These are phyloP conservation scores for Russula foetens DNA, from an alignment of 768 basidiomycete species.

Conservation along the genomic window DNA sequence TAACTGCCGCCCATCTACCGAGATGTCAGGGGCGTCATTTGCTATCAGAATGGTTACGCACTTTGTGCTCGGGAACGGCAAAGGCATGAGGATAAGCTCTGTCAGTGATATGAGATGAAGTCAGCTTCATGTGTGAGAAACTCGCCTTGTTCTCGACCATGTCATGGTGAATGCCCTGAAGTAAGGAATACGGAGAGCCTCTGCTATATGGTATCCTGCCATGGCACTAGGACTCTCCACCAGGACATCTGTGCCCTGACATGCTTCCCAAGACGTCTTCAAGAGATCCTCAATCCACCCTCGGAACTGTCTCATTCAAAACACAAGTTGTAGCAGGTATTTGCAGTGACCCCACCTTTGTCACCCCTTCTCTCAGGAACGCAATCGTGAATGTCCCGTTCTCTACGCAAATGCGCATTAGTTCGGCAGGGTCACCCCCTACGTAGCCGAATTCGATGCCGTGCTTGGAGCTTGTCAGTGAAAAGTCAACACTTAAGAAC, in stretches of 20 bases:
- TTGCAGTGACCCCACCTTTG: conserved; percentile 48
- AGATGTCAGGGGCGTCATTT: not conserved
- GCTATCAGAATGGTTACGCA: conserved; percentile 23
- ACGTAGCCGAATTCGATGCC: conserved; percentile 95
- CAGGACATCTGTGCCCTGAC: conserved; percentile 88
- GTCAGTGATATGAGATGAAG: not conserved
- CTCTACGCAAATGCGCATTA: conserved; percentile 97
- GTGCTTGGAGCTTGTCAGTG: conserved; percentile 43
- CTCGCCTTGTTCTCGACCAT: conserved; percentile 82
- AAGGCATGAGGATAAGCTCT: conserved; percentile 97
- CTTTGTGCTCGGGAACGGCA: conserved; percentile 94
- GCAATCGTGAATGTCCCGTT: conserved; percentile 97
- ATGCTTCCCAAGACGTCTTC: conserved; percentile 92
- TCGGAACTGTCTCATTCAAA: conserved; percentile 57
- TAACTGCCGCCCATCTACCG: conserved; percentile 88
- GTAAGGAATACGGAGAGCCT: conserved; percentile 88
- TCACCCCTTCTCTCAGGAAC: conserved; percentile 84
- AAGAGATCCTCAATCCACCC: conserved; percentile 97
- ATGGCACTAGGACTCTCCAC: conserved; percentile 96
- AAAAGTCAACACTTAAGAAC: too few species aligned
- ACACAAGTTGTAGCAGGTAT: conserved; percentile 1
- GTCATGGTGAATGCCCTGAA: conserved; percentile 97
- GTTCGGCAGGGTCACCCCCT: conserved; percentile 94
- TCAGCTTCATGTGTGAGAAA: conserved; percentile 19
- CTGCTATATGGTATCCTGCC: conserved; percentile 95